These are phyloP conservation scores for Amylocystis lapponica DNA, from an alignment of 768 basidiomycete species.

Conservation along the genomic window DNA sequence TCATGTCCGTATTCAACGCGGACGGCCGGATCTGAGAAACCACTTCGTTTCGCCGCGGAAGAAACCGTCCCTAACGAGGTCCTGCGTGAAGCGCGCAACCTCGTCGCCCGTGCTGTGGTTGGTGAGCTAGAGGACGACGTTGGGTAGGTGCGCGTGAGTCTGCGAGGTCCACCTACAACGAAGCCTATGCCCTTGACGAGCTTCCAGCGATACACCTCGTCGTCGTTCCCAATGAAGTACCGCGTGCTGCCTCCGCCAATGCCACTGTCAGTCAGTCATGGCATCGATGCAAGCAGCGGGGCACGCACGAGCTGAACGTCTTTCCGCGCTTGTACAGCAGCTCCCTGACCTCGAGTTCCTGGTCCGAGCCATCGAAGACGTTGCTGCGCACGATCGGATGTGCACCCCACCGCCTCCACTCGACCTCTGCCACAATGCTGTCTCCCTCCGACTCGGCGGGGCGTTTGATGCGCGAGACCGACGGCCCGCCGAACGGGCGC, in stretches of 20 bases:
- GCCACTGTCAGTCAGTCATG: no score
- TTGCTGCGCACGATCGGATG: slow-evolving; percentile 40
- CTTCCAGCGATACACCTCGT: slow-evolving; percentile 48
- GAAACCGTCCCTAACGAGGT: slow-evolving; percentile 35
- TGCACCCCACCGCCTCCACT: slow-evolving; percentile 35
- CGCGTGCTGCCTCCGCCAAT: slow-evolving; percentile 29
- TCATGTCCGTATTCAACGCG: slow-evolving; percentile 44
- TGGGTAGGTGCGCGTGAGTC: not conserved
- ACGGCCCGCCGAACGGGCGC: slow-evolving; percentile 25
- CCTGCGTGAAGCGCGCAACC: slow-evolving; percentile 35
- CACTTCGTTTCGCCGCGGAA: slow-evolving; percentile 45
- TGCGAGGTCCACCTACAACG: slow-evolving; percentile 28
- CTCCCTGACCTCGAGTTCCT: slow-evolving; percentile 27
- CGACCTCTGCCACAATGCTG: slow-evolving; percentile 43
- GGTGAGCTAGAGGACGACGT: slow-evolving; percentile 30
- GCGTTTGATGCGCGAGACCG: slow-evolving; percentile 37
- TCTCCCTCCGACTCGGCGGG: slow-evolving; percentile 32
- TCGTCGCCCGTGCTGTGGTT: slow-evolving; percentile 32
- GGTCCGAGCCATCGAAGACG: slow-evolving; percentile 26
- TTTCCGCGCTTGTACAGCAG: slow-evolving; percentile 38
- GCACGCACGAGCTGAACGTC: slow-evolving; percentile 37
- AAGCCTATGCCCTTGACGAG: slow-evolving; percentile 32
- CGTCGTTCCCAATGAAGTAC: slow-evolving; percentile 46
- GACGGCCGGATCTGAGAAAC: slow-evolving; percentile 41
- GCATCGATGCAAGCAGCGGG: not conserved